phyloP scores from a whole-genome alignment of 2,329 filamentous ascomycete species.

The Neopestalotiopsis rosae region DNA sequence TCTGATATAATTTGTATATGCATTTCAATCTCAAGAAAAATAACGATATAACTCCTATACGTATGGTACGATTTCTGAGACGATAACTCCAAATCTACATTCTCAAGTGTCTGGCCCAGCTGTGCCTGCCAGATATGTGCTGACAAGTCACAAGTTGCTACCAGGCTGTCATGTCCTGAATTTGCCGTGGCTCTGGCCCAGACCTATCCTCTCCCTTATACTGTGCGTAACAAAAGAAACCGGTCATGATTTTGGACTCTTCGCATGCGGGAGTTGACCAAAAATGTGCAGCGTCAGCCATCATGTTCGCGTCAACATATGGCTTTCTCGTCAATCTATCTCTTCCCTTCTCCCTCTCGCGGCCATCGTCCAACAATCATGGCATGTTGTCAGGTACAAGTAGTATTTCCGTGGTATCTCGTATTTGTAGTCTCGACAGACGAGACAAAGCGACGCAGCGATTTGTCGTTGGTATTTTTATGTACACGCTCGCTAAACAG shows the following conservation, averaged over 20 bases:
- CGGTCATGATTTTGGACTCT: neutral
- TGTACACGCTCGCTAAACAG: constrained; percentile 4
- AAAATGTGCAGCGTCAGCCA: neutral
- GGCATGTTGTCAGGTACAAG: neutral
- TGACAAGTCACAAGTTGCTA: neutral
- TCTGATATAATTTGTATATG: neutral
- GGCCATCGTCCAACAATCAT: neutral
- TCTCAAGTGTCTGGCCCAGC: neutral
- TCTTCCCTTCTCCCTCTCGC: neutral
- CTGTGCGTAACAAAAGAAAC: constrained; percentile 1
- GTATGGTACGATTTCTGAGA: constrained; percentile 9
- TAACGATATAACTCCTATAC: constrained; percentile 6
- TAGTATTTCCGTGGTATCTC: neutral
- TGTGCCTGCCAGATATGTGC: neutral
- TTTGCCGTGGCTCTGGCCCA: neutral
- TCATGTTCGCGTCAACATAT: neutral
- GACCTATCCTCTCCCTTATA: neutral
- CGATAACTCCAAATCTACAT: constrained; percentile 3
- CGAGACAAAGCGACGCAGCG: neutral
- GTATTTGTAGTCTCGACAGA: neutral
- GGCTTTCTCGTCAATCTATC: neutral
- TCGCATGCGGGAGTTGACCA: neutral
- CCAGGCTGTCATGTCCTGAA: neutral
- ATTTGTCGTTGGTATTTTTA: neutral
- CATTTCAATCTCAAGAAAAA: neutral